Evolutionary conservation across 805 yeast genomes (phyloP).

Genomic region (Hanseniaspora guilliermondii): DNA sequence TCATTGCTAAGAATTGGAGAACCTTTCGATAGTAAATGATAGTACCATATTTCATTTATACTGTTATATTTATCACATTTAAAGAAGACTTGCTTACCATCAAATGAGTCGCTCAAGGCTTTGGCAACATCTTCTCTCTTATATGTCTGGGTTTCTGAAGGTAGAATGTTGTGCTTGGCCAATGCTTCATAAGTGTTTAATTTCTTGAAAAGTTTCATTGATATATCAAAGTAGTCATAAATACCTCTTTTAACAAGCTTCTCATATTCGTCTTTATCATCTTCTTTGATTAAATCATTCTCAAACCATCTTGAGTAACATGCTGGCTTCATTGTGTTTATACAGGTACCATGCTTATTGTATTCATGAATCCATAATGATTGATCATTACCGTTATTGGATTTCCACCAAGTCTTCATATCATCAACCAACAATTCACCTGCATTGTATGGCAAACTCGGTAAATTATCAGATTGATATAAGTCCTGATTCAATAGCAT

Average conservation of each 20-base stretch:
- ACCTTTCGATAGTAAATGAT: slow-evolving; percentile 54
- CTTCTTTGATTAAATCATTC: slow-evolving; percentile 9
- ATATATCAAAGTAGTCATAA: slow-evolving; percentile 55
- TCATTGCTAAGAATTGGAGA: slow-evolving; percentile 48
- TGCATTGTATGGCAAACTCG: slow-evolving; percentile 24
- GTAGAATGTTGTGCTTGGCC: slow-evolving; percentile 55
- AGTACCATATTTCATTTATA: slow-evolving; percentile 55
- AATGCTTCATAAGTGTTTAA: slow-evolving; percentile 61
- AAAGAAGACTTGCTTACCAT: slow-evolving; percentile 45
- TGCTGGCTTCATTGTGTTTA: slow-evolving; percentile 59
- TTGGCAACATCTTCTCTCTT: slow-evolving; percentile 41
- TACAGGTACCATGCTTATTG: slow-evolving; percentile 90
- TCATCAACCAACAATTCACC: slow-evolving; percentile 42
- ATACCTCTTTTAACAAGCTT: slow-evolving; percentile 31
- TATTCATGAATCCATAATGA: slow-evolving; percentile 80
- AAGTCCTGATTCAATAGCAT: slow-evolving; percentile 20
- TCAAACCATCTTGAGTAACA: slow-evolving; percentile 44
- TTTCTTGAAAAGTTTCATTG: slow-evolving; percentile 43
- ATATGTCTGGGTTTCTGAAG: slow-evolving; percentile 46
- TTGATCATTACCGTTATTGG: slow-evolving; percentile 54
- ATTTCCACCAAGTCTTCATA: slow-evolving; percentile 61
- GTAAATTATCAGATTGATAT: slow-evolving; percentile 8
- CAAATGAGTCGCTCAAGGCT: slow-evolving; percentile 39
- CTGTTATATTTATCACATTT: slow-evolving; percentile 45
- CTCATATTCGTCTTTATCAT: slow-evolving; percentile 11